Percentiles rank a stretch among this genome's conserved stretches.
Evolutionary conservation across 371 early-diverging fungal genomes (phyloP).

Genomic region (Lichtheimia ornata): DNA sequence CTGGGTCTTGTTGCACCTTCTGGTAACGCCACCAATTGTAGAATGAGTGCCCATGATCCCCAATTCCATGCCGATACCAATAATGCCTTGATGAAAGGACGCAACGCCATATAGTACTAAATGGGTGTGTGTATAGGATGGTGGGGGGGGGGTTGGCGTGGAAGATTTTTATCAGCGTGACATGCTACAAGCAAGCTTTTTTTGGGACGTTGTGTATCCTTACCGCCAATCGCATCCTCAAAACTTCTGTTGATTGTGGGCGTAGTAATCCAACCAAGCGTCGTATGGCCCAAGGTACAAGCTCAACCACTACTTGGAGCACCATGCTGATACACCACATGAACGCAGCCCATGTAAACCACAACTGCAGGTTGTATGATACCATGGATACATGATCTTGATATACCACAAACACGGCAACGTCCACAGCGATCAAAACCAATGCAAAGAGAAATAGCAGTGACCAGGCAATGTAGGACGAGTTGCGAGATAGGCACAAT

Average conservation of each 20-base stretch:
- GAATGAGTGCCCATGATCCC: constrained; percentile 50
- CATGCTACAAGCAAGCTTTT: neutral
- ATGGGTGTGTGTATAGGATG: neutral
- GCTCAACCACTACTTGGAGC: constrained; percentile 36
- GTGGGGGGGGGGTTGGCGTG: neutral
- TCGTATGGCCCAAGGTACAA: constrained; percentile 44
- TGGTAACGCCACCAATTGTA: constrained; percentile 19
- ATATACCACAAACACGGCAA: constrained; percentile 37
- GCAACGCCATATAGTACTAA: constrained; percentile 54
- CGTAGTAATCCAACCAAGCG: constrained; percentile 25
- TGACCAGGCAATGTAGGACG: constrained; percentile 40
- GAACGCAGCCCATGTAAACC: constrained; percentile 51
- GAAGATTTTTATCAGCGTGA: no score
- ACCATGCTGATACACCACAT: constrained; percentile 45
- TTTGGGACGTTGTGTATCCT: constrained; percentile 8
- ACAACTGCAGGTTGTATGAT: constrained; percentile 39
- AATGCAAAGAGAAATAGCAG: constrained; percentile 33
- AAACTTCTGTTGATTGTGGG: constrained; percentile 43
- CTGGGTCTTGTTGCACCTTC: constrained; percentile 1
- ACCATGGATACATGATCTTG: constrained; percentile 20
- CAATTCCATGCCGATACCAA: constrained; percentile 46
- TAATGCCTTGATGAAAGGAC: constrained; percentile 35
- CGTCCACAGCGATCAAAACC: constrained; percentile 35
- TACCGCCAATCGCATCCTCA: constrained; percentile 51
- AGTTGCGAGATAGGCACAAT: constrained; percentile 35